Evolutionary conservation across 2,329 filamentous ascomycete species (phyloP), one percentile per base, ranked within the genome.

Genomic region (Colletotrichum navitas): DNA sequence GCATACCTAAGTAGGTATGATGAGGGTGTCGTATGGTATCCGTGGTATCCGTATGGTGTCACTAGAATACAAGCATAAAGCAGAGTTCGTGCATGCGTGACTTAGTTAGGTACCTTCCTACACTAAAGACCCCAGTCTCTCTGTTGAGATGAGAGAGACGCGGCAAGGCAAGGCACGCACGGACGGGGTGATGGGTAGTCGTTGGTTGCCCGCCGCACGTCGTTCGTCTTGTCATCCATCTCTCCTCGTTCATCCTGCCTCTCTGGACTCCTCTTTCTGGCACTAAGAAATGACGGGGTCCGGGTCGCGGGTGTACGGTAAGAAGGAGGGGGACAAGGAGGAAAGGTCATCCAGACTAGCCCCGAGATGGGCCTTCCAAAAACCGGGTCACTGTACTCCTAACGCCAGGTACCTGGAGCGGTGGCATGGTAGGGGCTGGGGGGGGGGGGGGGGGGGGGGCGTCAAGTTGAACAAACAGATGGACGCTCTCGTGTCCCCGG

Each of bases 31-130:
- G 26, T 62, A 51, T n/a, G 32, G 36, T 36, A 39, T 14, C 11
- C 11, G 36, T n/a, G 32, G 36, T 36, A 39, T 14, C 11, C 11
- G 36, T 16, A 43, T 39, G 52, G 64, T 63, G 58, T 21, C 39
- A 63, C 58, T 32, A 52, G 58, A 63, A 63, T 39, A 71, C 65
- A 71, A 71, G 68, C 68, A 68, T 71, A 71, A 71, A 71, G 65
- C 54, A 56, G 52, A 67, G 56, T 70, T 67, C 18, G 41, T 70
- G 63, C 47, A 61, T 70, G 47, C 67, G 47, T 56, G 63, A n/a
- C 43, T 43, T 43, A 21, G 11, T 43, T 43, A 21, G 11, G 43
- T 45, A 70, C 56, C 56, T 56, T 21, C 18, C 12, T 16, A n/a
- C 29, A 10, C 24, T 5, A 21, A 36, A 36, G 2, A n/a, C 41